A percentile compares a stretch with the other conserved stretches of the same genome.
Evolutionary conservation across 2,329 filamentous ascomycete species (phyloP).

Genomic region (Paracoccidioides brasiliensis): DNA sequence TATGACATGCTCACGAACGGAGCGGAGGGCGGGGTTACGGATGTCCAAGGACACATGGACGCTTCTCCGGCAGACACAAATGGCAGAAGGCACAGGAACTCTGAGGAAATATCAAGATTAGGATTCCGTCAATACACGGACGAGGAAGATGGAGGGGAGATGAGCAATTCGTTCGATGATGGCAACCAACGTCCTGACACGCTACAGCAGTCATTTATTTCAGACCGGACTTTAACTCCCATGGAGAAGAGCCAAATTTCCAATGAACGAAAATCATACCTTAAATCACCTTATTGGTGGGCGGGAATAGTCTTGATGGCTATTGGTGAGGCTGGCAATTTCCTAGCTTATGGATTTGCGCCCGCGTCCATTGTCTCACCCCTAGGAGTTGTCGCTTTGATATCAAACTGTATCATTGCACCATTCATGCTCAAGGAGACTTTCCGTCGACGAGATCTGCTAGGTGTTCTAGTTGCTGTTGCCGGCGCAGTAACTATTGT

Average conservation of each 20-base stretch:
- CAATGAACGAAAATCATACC: constrained; percentile 54
- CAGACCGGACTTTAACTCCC: constrained; percentile 28
- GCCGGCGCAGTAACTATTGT: constrained; percentile 85
- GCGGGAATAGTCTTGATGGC: constrained; percentile 83
- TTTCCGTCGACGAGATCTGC: constrained; percentile 72
- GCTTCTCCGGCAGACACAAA: constrained; percentile 2
- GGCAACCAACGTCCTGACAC: constrained; percentile 32
- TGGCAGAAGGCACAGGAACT: constrained; percentile 7
- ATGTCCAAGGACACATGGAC: constrained; percentile 1
- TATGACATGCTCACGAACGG: constrained; percentile 32
- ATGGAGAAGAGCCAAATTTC: constrained; percentile 26
- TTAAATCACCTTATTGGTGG: constrained; percentile 95
- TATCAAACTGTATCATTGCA: constrained; percentile 94
- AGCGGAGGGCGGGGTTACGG: neutral
- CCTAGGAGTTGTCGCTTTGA: constrained; percentile 85
- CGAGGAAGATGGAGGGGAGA: constrained; percentile 7
- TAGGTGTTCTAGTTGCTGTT: constrained; percentile 78
- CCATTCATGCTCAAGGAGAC: constrained; percentile 85
- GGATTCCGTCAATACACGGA: neutral
- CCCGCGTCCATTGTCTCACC: constrained; percentile 96
- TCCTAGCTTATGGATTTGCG: constrained; percentile 92
- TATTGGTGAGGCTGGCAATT: constrained; percentile 87
- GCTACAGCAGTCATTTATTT: constrained; percentile 23
- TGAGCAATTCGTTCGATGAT: neutral
- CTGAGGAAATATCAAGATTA: neutral